Evolutionary conservation across 352 stramenopile species (phyloP), one percentile per base, ranked within the genome.

Genomic region (Pythium diclinum): DNA sequence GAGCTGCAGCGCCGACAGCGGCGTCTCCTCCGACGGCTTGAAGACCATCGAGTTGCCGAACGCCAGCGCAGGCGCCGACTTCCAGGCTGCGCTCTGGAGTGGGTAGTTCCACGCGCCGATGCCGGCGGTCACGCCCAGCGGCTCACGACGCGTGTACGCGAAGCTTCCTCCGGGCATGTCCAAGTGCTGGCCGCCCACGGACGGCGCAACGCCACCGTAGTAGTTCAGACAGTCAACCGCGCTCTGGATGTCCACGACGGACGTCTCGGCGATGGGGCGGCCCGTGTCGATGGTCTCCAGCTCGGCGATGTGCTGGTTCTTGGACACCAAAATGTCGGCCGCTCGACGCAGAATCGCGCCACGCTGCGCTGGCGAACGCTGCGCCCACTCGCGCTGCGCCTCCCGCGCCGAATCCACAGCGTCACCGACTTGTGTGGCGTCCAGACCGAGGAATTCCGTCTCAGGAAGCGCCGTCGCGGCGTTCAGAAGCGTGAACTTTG

Each of bases 1-100:
- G 33, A 94, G 71, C 36, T 83, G 73, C 40, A 93, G 61, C 21
- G 85, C 85, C 21, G 82, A 77, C 32, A 93, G 65, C 14, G 91
- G 90, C 52, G 91, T 97, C 73, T 96, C 82, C 59, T 94, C 85
- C 0, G 87, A 93, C 9, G 89, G 81, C 69, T 98, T 98, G 65
- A 98, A 87, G n/a, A 98, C 84, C 77, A 97, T 91, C 21, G 88
- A 83, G 70, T 96, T 97, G 28, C 92, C 92, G 59, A 92, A 94
- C 16, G 87, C 81, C 33, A 98, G 75, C 13, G 88, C 81, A 0
- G 85, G 83, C 9, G 83, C 85, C 21, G 83, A 91, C 64, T 94
- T 94, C 85, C 85, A 94, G 11, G 75, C 80, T 19, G 85, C 85
- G 42, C 83, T 92, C 55, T 92, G 85, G 46, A 94, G 69, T 42